Percentiles rank a stretch among this genome's conserved stretches.
Evolutionary conservation across 2,329 filamentous ascomycete species (phyloP).

Genomic region (Periconia sp.): DNA sequence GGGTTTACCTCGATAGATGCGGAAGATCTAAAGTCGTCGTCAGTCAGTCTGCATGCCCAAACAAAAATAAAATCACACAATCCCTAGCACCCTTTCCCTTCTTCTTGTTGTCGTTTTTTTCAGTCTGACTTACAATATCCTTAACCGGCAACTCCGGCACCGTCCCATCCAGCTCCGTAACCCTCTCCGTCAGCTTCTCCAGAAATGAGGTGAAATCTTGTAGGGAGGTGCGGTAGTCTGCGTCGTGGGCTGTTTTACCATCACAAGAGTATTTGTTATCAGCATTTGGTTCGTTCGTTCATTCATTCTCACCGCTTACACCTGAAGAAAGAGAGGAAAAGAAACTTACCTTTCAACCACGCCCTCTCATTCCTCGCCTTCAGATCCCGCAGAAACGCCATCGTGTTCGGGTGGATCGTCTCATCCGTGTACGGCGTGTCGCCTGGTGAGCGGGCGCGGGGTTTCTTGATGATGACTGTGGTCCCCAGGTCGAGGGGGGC

Average conservation of each 20-base stretch:
- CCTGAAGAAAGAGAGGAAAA: neutral
- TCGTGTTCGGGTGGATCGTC: slow-evolving; percentile 64
- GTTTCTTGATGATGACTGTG: slow-evolving; percentile 63
- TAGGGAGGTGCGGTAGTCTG: slow-evolving; percentile 74
- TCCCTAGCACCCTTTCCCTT: neutral
- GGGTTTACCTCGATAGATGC: slow-evolving; percentile 67
- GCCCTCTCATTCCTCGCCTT: slow-evolving; percentile 62
- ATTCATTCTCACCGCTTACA: too few relatives aligned
- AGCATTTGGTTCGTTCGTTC: too few relatives aligned
- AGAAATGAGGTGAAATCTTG: slow-evolving; percentile 83
- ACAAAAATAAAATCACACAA: neutral
- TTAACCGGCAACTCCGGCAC: slow-evolving; percentile 84
- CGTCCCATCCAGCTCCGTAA: slow-evolving; percentile 74
- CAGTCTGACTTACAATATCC: slow-evolving; percentile 73
- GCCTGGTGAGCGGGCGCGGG: slow-evolving; percentile 62
- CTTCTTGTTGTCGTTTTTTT: too few relatives aligned
- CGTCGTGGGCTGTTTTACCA: slow-evolving; percentile 66
- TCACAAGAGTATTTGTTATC: neutral
- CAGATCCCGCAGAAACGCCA: slow-evolving; percentile 62
- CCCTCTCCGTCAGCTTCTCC: slow-evolving; percentile 67
- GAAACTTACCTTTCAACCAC: slow-evolving; percentile 62
- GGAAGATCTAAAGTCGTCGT: slow-evolving; percentile 64
- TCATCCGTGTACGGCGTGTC: slow-evolving; percentile 59
- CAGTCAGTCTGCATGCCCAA: slow-evolving; percentile 11
- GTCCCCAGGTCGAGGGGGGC: slow-evolving; percentile 61